A percentile compares a stretch with the other conserved stretches of the same genome.
These are phyloP conservation scores for Paralagenidium karlingii DNA, from an alignment of 352 stramenopile genomes.

Conservation along the genomic window DNA sequence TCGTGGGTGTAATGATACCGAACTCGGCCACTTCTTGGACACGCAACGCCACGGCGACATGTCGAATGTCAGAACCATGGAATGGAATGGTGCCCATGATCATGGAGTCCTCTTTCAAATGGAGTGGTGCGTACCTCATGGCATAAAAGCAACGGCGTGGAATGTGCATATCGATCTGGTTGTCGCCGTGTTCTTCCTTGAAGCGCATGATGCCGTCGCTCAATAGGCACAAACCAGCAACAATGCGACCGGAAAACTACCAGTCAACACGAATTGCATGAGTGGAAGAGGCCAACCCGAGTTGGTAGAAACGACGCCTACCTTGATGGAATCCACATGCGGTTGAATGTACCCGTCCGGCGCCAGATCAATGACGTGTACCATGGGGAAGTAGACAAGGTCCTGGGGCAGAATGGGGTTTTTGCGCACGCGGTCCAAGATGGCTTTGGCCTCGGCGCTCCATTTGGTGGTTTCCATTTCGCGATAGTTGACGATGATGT, in stretches of 20 bases:
- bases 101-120: neutral
- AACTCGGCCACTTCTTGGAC: constrained; percentile 29
- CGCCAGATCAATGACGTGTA: constrained; percentile 75
- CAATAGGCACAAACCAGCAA: constrained; percentile 62
- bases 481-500: constrained; percentile 81
- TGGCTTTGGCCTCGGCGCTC: constrained; percentile 47
- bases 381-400: constrained; percentile 51
- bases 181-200: constrained; percentile 64
- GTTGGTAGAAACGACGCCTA: constrained; percentile 4
- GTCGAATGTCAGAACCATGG: neutral
- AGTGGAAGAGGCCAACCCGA: too few relatives aligned
- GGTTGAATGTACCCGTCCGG: constrained; percentile 77
- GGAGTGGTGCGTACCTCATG: constrained; percentile 63
- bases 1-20: constrained; percentile 82
- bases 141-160: constrained; percentile 75
- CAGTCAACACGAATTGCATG: neutral
- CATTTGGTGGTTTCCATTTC: constrained; percentile 80
- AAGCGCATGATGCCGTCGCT: constrained; percentile 79
- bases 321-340: constrained; percentile 80
- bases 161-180: constrained; percentile 48
- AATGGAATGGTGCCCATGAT: neutral
- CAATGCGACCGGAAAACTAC: constrained; percentile 65
- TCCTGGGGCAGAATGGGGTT: constrained; percentile 39
- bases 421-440: constrained; percentile 58
- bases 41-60: neutral